A percentile compares a stretch with the other conserved stretches of the same genome.
phyloP scores from a whole-genome alignment of 495 filamentous ascomycete species.

The Aspergillus sparsus region DNA sequence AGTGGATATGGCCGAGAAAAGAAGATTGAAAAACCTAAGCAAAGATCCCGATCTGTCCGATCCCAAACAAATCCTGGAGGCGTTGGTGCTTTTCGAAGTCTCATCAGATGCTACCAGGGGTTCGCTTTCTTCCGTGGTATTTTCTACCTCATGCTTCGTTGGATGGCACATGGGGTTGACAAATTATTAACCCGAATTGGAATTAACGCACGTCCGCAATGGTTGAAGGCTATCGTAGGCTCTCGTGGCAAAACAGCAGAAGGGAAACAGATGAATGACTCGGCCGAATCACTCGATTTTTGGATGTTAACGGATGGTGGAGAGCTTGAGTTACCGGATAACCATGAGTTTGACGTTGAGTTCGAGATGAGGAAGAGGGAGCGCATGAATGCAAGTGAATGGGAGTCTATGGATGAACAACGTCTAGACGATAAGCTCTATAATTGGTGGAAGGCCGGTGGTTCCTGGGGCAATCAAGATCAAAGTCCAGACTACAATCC shows the following conservation, averaged over 20 bases:
- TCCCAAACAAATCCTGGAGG: constrained; percentile 57
- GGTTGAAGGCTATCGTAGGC: constrained; percentile 51
- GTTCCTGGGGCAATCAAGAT: constrained; percentile 81
- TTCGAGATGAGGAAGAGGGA: constrained; percentile 64
- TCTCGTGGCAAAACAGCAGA: constrained; percentile 23
- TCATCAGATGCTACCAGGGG: constrained; percentile 70
- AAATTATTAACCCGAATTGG: constrained; percentile 60
- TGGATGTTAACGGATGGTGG: constrained; percentile 60
- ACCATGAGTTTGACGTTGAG: constrained; percentile 75
- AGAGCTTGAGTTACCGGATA: constrained; percentile 55
- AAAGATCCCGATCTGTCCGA: constrained; percentile 36
- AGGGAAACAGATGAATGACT: constrained; percentile 19
- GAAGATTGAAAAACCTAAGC: constrained; percentile 55
- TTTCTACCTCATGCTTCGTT: constrained; percentile 62
- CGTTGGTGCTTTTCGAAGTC: constrained; percentile 73
- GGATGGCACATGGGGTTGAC: constrained; percentile 56
- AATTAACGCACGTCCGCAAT: constrained; percentile 60
- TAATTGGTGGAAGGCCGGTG: constrained; percentile 74
- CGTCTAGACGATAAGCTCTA: constrained; percentile 74
- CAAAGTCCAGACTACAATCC: constrained; percentile 69
- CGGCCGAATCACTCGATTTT: constrained; percentile 51
- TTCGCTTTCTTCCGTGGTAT: constrained; percentile 74
- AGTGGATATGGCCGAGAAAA: constrained; percentile 72
- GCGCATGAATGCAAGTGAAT: constrained; percentile 33
- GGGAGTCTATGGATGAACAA: constrained; percentile 54